Conservation (phyloP, 2,329 filamentous ascomycete genomes). For the Mycosphaerelloides madeirae region DNA sequence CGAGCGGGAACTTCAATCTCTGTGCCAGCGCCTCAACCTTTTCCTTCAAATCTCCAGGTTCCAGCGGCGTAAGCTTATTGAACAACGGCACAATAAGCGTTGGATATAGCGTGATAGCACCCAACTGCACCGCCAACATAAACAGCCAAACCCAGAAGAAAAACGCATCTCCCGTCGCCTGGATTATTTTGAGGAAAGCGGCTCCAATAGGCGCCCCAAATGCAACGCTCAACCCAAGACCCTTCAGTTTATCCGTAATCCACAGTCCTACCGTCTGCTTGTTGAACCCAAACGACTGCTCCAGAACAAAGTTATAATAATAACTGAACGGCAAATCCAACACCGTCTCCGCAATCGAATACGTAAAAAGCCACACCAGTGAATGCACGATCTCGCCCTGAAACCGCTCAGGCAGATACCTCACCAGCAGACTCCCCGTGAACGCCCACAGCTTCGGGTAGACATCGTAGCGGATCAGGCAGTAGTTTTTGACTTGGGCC, state of each 20-base stretch:
- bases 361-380: conserved; percentile 83
- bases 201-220: conserved; percentile 84
- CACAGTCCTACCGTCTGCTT: conserved; percentile 91
- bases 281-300: conserved; percentile 98
- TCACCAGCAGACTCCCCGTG: conserved; percentile 68
- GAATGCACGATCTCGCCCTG: conserved; percentile 90
- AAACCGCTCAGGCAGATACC: conserved; percentile 66
- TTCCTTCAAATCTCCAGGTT: conserved; percentile 81
- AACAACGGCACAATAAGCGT: conserved; percentile 91
- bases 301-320: conserved; percentile 92
- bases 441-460: conserved; percentile 86
- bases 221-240: conserved; percentile 72
- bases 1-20: conserved; percentile 83
- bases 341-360: conserved; percentile 75
- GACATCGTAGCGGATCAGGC: conserved; percentile 84
- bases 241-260: conserved; percentile 86
- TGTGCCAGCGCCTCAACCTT: conserved; percentile 79
- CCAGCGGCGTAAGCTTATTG: conserved; percentile 93
- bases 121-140: conserved; percentile 80
- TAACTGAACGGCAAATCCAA: conserved; percentile 76
- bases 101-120: conserved; percentile 94
- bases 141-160: conserved; percentile 99
- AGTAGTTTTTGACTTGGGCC: conserved; percentile 80
- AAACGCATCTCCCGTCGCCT: conserved; percentile 88
- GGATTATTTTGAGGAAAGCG: conserved; percentile 88